These are phyloP conservation scores for Coemansia asiatica DNA, from an alignment of 192 early-diverging fungal genomes.

Conservation along the genomic window DNA sequence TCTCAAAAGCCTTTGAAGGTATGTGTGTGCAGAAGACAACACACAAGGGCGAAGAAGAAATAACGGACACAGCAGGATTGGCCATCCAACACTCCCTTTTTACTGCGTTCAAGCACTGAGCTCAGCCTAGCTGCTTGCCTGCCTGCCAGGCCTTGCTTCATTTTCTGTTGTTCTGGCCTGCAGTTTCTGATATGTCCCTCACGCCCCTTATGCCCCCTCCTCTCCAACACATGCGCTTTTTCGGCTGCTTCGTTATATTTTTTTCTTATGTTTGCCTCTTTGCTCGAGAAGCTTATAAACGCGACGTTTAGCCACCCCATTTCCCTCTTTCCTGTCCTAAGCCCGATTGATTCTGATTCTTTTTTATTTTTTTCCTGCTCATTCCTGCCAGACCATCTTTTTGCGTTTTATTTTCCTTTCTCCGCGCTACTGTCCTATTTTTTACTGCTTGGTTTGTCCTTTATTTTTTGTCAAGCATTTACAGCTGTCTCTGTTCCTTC, in stretches of 20 bases:
- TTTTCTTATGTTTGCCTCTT: constrained; percentile 11
- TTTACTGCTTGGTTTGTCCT: not conserved
- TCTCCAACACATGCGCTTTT: not conserved
- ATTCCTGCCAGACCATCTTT: constrained; percentile 4
- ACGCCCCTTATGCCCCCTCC: not conserved
- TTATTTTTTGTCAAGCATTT: not conserved
- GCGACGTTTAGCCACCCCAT: constrained; percentile 8
- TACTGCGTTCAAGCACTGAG: constrained; percentile 1
- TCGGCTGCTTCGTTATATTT: not conserved
- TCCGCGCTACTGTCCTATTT: constrained; percentile 3
- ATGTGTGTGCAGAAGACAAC: not conserved
- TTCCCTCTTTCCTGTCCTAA: constrained; percentile 7
- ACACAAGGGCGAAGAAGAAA: not conserved
- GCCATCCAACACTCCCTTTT: not conserved
- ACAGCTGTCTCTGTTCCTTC: not conserved
- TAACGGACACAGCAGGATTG: not conserved
- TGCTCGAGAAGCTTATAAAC: constrained; percentile 9
- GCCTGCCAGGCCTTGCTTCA: not conserved
- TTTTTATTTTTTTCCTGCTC: constrained; percentile 2
- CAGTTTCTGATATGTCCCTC: constrained; percentile 1
- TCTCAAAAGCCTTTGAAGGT: not conserved
- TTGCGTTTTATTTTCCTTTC: not conserved
- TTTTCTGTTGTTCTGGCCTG: not conserved
- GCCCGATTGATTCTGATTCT: constrained; percentile 9
- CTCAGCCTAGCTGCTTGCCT: not conserved